Base-by-base conservation (phyloP, 768 basidiomycete species). In the Mycena galopus region DNA sequence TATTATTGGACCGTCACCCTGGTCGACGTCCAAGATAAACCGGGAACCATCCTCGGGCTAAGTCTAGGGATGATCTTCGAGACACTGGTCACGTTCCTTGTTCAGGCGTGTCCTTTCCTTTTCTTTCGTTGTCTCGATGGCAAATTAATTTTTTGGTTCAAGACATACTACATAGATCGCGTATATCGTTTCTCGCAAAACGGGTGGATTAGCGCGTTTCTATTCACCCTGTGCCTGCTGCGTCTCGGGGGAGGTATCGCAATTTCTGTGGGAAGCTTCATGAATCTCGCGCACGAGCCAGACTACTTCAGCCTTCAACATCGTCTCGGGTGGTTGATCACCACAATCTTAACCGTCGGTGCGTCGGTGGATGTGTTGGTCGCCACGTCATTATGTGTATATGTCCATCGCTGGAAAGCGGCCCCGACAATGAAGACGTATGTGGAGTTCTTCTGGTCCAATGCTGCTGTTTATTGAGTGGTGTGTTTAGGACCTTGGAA, bases 321-420 rank as follows among this genome's bases (percentile, higher is more conserved):
- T n/a, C 72, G 44, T 16, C 77, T 72, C 62, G 78, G 75, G 2
- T 80, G 81, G 81, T 47, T 79, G n/a, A 73, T 81, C 33, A 78
- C 79, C 4, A 9, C 68, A 9, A 56, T 75, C 4, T 63, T 80
- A 29, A 71, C 37, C 7, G 55, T 80, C 6, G 78, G 78, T 8
- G 79, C 77, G 4, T 30, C 69, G 3, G 71, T 76, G 4, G 81
- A 81, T 53, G 73, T 81, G 2, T 64, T 77, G 25, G 75, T 81
- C 42, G 76, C 79, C 1, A 55, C 37, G 14, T 71, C 75, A 11
- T 65, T 80, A 35, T 79, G 77, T n/a, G 77, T 73, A 27, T 79
- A 78, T 57, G 76, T 57, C 63, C 67, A 32, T 35, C 69, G 56
- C 16, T 63, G 60, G 68, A 56, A 58, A 12, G 9, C n/a, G 11